Percentiles rank a stretch among this genome's conserved stretches.
Conservation (phyloP, 768 basidiomycete genomes). For the Leucocoprinus sp. region DNA sequence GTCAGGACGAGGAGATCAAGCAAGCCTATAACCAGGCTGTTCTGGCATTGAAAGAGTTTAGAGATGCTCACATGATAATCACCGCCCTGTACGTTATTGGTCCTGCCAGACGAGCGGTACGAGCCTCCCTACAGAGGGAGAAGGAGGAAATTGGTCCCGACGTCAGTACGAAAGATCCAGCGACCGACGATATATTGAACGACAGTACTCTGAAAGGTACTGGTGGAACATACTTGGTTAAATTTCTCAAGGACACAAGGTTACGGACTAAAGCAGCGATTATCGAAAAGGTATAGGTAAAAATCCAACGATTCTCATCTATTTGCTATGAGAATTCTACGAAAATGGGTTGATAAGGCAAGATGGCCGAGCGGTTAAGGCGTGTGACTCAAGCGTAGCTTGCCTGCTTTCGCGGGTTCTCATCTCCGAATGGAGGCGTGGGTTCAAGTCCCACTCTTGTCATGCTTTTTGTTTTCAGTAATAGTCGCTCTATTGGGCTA, state of each 20-base stretch:
- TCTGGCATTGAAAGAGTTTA: slow-evolving; percentile 58
- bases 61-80: slow-evolving; percentile 75
- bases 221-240: slow-evolving; percentile 72
- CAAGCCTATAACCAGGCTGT: slow-evolving; percentile 65
- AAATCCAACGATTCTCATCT: background rate
- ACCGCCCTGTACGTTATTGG: slow-evolving; percentile 71
- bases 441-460: slow-evolving; percentile 30
- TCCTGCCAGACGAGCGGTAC: slow-evolving; percentile 44
- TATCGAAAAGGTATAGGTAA: slow-evolving; percentile 11
- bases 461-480: slow-evolving; percentile 19
- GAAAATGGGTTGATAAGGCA: slow-evolving; percentile 8
- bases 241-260: slow-evolving; percentile 69
- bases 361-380: slow-evolving; percentile 16
- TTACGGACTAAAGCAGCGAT: slow-evolving; percentile 53
- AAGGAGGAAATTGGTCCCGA: slow-evolving; percentile 9
- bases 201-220: slow-evolving; percentile 51
- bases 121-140: slow-evolving; percentile 15
- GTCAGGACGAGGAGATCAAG: slow-evolving; percentile 27
- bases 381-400: slow-evolving; percentile 14
- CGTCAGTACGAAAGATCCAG: background rate
- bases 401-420: slow-evolving; percentile 24
- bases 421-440: slow-evolving; percentile 26
- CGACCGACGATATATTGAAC: slow-evolving; percentile 13
- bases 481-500: no score
- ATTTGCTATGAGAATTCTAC: slow-evolving; percentile 20